Evolutionary conservation across 768 basidiomycete species (phyloP), one percentile per base, ranked within the genome.

Genomic region (Lactarius sanguifluus): DNA sequence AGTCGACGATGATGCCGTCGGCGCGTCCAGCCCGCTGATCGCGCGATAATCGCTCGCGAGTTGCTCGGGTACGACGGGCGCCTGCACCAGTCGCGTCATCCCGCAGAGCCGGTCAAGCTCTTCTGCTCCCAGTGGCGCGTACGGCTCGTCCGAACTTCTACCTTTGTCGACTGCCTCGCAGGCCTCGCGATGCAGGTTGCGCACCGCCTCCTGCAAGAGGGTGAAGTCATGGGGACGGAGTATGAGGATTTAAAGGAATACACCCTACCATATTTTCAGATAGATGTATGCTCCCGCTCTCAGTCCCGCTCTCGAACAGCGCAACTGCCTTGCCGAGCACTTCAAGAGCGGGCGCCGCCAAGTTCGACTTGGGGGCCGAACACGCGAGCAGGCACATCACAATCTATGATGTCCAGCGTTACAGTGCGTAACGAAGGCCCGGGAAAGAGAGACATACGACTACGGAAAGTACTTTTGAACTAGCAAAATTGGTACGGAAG

Each of bases 391-490:
- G 64, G 38, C 77, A 76, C 75, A 78, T 75, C 34, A 78, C 76
- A 52, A 79, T 77, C 89, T 91, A 36, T 45, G 3, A 47, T 40
- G 43, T 8, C 25, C 23, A 15, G 23, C n/a, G 45, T 20, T 23
- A 13, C 36, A 8, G 45, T 20, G 47, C 28, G 28, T 4, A 32
- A 40, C 30, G 20, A 54, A 54, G 20, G 23, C 4, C 36, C 3
- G 12, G 55, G 30, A 4, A 12, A 76, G 12, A 50, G 30, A n/a
- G 2, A 73, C 87, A 68, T 71, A 91, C 90, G 7, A 83, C 83
- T 4, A 86, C 86, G 4, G 88, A 86, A 30, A 90, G 75, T 3
- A 81, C 81, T 41, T 86, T 83, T 15, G 88, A 89, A 87, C 90
- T 91, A n/a, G 83, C 74, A 12, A 85, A 68, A 18, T 79, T 80